Base-by-base conservation (phyloP, 1,139 yeast genomes). In the Yamadazyma trypodendri region DNA sequence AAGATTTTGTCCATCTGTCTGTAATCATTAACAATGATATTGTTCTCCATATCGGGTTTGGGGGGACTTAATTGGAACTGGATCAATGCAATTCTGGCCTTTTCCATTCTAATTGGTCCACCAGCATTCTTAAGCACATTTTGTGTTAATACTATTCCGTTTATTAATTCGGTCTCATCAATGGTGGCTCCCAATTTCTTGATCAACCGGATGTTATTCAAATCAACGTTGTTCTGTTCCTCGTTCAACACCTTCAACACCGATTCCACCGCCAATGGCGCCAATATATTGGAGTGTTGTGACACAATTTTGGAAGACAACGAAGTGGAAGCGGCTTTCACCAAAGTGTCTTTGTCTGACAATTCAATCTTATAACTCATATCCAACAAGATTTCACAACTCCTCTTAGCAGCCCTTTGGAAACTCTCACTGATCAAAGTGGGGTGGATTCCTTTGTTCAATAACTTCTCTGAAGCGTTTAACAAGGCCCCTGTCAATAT, bases 41-140 rank as follows among this genome's bases (percentile, higher is more conserved):
- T 92, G 60, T 92, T 92, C 65, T 92, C 98, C 84, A 94, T 87
- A 59, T 92, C 99, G 28, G 99, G 99, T 61, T 92, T 92, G 52
- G 99, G 99, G 31, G 99, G 98, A 23, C 97, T 89, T 45, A 92
- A 73, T 65, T 92, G 98, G 69, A 92, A 92, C 65, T 94, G 99
- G 47, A 92, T 77, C 53, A 92, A 75, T 10, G 94, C 99, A 51
- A 92, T 88, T 48, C 72, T 76, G 18, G 98, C 98, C 72, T 90
- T 92, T 60, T 92, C 98, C 61, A 88, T 77, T 60, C 97, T 79
- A 8, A 87, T 75, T 41, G 98, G 98, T n/a, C 97, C 98, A 34
- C 96, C 96, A 2, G 97, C 97, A 45, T 76, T 71, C 60, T 89
- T 92, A 44, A 89, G 77, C 16, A 84, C 97, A 48, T 77, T 84